Base-by-base conservation (phyloP, 1,284 basidiomycete species). In the Peniophora sp. region DNA sequence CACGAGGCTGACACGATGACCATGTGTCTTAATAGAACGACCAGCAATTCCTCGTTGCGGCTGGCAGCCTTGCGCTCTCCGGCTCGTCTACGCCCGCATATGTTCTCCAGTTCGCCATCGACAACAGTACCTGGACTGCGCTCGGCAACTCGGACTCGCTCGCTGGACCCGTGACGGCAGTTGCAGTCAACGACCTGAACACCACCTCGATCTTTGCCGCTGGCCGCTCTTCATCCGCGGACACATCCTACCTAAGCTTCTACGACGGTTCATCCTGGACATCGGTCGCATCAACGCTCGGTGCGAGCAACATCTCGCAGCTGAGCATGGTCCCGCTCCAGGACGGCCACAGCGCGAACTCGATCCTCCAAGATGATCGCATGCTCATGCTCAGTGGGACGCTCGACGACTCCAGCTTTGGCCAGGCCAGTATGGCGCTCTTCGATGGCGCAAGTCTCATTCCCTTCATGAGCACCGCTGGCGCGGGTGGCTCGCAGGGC, bases 371-470 rank as follows among this genome's bases (percentile, higher is more conserved):
- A 65, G 68, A 79, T 18, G 89, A 99, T 68, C 83, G 96, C 41
- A 85, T 97, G 78, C 74, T 99, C 37, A 81, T 97, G 74, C 81
- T 97, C 32, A 92, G 93, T 27, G 96, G 96, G 1, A 70, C 80
- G 23, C 66, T 98, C 36, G 74, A 79, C 18, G 84, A 90, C 57
- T 69, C 79, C 0, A 74, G 76, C 1, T 85, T 83, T 53, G 92
- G 91, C 49, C 87, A 86, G 60, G 85, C 83, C 2, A 92, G 92
- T 1, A 81, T 89, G 6, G 90, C 88, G 3, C 71, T 98, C 51
- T 98, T 84, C 60, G 96, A 99, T 64, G 96, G 96, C 2, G 69
- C 83, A 54, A 75, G 66, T 2, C 88, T 92, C 67, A 81, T 87
- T 60, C 96, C 96, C 1, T 97, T 92, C 64, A 76, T 97, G 43